A percentile compares a stretch with the other conserved stretches of the same genome.
These are phyloP conservation scores for Beta vulgaris DNA, from an alignment of 148 eudicot species.

Conservation along the genomic window DNA sequence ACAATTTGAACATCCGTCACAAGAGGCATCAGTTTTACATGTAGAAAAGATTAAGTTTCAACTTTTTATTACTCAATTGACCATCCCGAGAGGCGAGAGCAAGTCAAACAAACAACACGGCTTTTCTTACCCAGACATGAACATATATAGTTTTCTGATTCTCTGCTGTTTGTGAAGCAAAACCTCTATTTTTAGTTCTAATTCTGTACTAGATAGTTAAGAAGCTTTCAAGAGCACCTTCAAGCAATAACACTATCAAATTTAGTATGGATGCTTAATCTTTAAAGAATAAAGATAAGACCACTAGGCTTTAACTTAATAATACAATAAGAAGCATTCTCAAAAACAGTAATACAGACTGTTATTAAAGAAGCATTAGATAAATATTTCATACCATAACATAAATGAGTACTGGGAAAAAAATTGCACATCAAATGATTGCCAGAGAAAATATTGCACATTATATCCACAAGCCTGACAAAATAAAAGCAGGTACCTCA, in stretches of 20 bases:
- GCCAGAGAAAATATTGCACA: neutral
- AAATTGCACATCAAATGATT: neutral
- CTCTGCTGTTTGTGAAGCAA: neutral
- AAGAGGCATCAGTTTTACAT: neutral
- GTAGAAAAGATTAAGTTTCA: neutral
- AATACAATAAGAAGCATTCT: neutral
- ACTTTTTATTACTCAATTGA: neutral
- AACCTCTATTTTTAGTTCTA: too few species aligned
- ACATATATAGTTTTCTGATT: neutral
- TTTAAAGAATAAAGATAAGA: neutral
- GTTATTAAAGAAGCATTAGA: neutral
- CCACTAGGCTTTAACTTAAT: neutral
- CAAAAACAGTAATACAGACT: neutral
- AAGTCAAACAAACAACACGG: neutral
- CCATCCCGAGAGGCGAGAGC: neutral
- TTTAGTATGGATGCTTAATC: neutral
- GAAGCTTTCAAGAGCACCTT: neutral
- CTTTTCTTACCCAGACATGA: neutral
- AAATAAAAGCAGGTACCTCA: conserved; percentile 56
- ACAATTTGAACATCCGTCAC: neutral
- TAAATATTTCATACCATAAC: neutral
- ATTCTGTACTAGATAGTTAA: neutral
- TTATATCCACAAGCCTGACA: neutral
- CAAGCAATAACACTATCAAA: neutral
- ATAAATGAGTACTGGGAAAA: neutral